Evolutionary conservation across 768 basidiomycete species (phyloP).

Genomic region (Lactifluus subvellereus): DNA sequence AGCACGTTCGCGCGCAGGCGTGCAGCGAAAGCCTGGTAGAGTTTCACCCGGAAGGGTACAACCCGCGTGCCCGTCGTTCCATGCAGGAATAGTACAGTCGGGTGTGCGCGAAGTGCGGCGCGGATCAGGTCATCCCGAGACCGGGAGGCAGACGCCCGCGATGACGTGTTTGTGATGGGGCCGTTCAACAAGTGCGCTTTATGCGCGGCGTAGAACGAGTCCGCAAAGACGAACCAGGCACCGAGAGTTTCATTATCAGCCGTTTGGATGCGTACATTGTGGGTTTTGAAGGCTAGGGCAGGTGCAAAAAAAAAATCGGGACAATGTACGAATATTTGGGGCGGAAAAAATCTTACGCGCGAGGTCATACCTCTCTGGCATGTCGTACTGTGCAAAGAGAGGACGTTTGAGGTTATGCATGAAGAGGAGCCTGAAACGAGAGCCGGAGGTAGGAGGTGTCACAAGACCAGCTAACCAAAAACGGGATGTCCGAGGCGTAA

Average conservation of each 20-base stretch:
- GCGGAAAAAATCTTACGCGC: slow-evolving; percentile 50
- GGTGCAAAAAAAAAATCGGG: not conserved
- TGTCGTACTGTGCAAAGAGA: slow-evolving; percentile 53
- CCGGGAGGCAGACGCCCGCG: not conserved
- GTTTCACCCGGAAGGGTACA: slow-evolving; percentile 52
- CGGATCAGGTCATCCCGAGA: slow-evolving; percentile 38
- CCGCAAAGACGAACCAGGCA: slow-evolving; percentile 82
- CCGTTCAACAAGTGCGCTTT: slow-evolving; percentile 33
- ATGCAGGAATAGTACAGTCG: slow-evolving; percentile 83
- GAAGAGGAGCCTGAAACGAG: slow-evolving; percentile 44
- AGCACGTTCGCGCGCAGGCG: slow-evolving; percentile 71
- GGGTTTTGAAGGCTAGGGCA: slow-evolving; percentile 43
- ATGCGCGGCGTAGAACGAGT: slow-evolving; percentile 43
- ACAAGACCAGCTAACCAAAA: slow-evolving; percentile 25
- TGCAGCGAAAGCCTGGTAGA: slow-evolving; percentile 60
- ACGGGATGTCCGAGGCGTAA: not conserved
- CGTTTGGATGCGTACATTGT: slow-evolving; percentile 65
- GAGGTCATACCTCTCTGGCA: slow-evolving; percentile 74
- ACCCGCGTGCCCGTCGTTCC: slow-evolving; percentile 89
- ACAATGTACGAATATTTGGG: not conserved
- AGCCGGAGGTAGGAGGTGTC: slow-evolving; percentile 26
- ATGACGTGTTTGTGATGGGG: slow-evolving; percentile 32
- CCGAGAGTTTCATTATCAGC: slow-evolving; percentile 76
- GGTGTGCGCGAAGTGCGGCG: slow-evolving; percentile 49
- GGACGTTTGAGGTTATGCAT: slow-evolving; percentile 65